Percentiles rank a stretch among this genome's conserved stretches.
Conservation (phyloP, 176 grass and related monocot species). For the Thalia dealbata region DNA sequence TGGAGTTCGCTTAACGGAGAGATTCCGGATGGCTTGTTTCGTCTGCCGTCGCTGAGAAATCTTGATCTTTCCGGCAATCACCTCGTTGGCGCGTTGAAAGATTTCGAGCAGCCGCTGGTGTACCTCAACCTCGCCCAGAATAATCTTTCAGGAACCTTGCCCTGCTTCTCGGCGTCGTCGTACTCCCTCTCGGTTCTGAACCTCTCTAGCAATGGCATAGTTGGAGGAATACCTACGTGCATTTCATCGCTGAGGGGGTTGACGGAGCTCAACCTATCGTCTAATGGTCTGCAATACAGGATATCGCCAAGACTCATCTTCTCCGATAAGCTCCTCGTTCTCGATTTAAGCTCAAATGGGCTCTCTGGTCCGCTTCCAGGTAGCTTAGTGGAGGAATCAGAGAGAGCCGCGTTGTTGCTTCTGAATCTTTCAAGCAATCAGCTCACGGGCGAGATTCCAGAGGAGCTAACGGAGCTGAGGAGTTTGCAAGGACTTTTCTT, state of each 20-base stretch:
- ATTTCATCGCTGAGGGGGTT: constrained; percentile 29
- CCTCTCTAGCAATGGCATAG: constrained; percentile 40
- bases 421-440: constrained; percentile 54
- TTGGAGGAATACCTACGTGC: constrained; percentile 24
- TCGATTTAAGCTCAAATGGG: constrained; percentile 49
- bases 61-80: constrained; percentile 22
- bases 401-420: constrained; percentile 21
- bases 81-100: constrained; percentile 4
- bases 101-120: constrained; percentile 10
- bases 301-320: constrained; percentile 83
- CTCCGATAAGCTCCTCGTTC: constrained; percentile 48
- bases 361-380: constrained; percentile 31
- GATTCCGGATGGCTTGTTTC: constrained; percentile 16
- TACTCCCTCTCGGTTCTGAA: constrained; percentile 38
- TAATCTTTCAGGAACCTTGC: constrained; percentile 18
- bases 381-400: constrained; percentile 30
- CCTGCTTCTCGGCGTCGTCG: constrained; percentile 13
- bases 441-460: constrained; percentile 32
- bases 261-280: constrained; percentile 38
- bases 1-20: constrained; percentile 15
- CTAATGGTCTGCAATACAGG: constrained; percentile 36
- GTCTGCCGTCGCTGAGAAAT: not conserved
- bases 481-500: constrained; percentile 79
- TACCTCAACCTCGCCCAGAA: constrained; percentile 16
- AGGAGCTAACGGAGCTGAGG: constrained; percentile 49